Base-by-base conservation (phyloP, 139 green algal genomes). In the Tetradesmus obliquus region DNA sequence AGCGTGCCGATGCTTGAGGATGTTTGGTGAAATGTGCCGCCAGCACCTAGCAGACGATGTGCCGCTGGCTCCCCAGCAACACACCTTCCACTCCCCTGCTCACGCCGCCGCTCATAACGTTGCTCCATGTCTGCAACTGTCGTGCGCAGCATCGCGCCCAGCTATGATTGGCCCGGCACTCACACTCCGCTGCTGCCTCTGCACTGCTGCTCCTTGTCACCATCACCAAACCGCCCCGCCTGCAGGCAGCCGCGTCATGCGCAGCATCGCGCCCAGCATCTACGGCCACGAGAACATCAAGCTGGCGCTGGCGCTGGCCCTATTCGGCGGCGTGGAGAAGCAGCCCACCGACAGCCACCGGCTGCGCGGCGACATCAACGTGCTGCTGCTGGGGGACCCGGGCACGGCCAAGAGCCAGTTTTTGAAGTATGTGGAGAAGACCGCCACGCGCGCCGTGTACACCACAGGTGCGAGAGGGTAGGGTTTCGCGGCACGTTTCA, bases 251-350 rank as follows among this genome's bases (percentile, higher is more conserved):
- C 94, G 95, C 93, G 99, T 99, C 90, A 94, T 98, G 87, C 97
- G 98, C 86, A 99, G 96, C 90, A 99, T 99, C 55, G 98, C 98
- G 3, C 98, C 98, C 53, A 99, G 97, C 88, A 99, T 99, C 94
- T 99, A 99, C 93, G 98, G 98, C 60, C 98, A 99, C 92, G 94
- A 97, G 62, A 96, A 98, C 96, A 99, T 99, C 96, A 99, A 99
- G 96, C 96, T 95, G 8, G 97, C 93, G 13, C 95, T 99, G 58
- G 98, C 98, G 24, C 95, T 99, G 76, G 94, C 98, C 1, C 92
- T 99, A 88, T 98, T 99, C 93, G 98, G 98, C 22, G 98, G 98
- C 53, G 95, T 98, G 92, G 95, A 97, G 92, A 98, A 94, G 88
- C 88, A 88, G n/a, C 79, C 74, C 22, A 88, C 58, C 32, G 86